Base-by-base conservation (phyloP, 31 red algal genomes). In the Odonthalia washingtoniensis region DNA sequence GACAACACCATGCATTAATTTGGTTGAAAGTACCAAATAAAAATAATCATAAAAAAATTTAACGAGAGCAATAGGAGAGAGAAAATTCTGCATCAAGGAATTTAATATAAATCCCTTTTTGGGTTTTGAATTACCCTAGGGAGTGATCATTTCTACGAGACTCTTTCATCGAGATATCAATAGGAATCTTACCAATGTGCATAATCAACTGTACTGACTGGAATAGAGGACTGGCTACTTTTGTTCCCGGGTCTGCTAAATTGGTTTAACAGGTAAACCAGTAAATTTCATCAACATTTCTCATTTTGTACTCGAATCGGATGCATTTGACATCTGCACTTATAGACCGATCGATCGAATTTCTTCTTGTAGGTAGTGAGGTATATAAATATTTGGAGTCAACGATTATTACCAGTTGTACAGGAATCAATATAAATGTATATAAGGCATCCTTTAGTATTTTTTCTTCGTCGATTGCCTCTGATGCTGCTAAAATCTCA, bases 381-480 rank as follows among this genome's bases (percentile, higher is more conserved):
- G 6, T 28, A 31, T 4, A 79, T 9, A 79, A 31, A 30, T 79
- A 3, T 57, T 79, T 79, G 9, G 75, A 57, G 75, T 79, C 75
- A 35, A 79, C 44, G 5, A 60, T 43, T 3, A 79, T 28, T 14
- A 4, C 35, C 2, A 57, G 30, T 3, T 57, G 5, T 2, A 79
- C 75, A 33, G 6, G 12, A 6, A 79, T 9, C 3, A 24, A 35
- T 26, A 57, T 41, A 3, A 79, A 32, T 53, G 3, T 79, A 9
- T 2, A 3, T 28, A 57, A 79, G 2, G 75, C 75, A 2, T 57
- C 61, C 2, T 9, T 43, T 26, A 79, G 42, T 33, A 53, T 43
- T 46, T 79, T 79, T 53, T 46, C 75, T 36, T 79, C 75, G 26
- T 53, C 75, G 61, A 79, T 79, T 53, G 75, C 41, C 30, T 60